Conservation (phyloP, 768 basidiomycete genomes). For the Pisolithus tinctorius region DNA sequence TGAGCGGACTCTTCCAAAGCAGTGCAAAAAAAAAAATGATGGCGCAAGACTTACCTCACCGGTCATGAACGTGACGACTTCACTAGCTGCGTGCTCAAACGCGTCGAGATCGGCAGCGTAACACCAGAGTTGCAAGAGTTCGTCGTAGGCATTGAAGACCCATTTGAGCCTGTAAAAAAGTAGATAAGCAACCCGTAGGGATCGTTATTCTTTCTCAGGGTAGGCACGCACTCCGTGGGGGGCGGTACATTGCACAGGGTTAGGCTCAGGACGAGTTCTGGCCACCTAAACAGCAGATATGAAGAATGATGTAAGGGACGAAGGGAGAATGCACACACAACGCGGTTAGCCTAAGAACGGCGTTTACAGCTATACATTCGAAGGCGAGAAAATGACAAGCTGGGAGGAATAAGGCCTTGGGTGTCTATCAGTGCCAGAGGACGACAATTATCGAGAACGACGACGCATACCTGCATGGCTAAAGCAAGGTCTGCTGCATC, state of each 20-base stretch:
- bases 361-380: slow-evolving; percentile 51
- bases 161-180: slow-evolving; percentile 41
- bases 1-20: neutral
- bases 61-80: slow-evolving; percentile 48
- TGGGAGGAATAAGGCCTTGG: slow-evolving; percentile 55
- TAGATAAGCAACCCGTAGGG: slow-evolving; percentile 1
- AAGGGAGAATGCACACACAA: slow-evolving; percentile 40
- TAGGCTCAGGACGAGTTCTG: slow-evolving; percentile 62
- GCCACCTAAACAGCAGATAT: slow-evolving; percentile 38
- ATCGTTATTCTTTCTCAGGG: neutral
- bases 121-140: slow-evolving; percentile 56
- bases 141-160: slow-evolving; percentile 56
- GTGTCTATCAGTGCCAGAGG: neutral
- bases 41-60: slow-evolving; percentile 40
- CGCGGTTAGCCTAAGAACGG: slow-evolving; percentile 56
- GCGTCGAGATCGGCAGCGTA: slow-evolving; percentile 59
- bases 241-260: slow-evolving; percentile 64
- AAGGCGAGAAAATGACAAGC: slow-evolving; percentile 66
- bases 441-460: neutral
- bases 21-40: neutral
- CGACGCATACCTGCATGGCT: slow-evolving; percentile 47
- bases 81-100: slow-evolving; percentile 59
- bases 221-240: slow-evolving; percentile 51
- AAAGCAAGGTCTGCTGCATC: slow-evolving; percentile 72
- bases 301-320: slow-evolving; percentile 3